Conservation (phyloP, 2,329 filamentous ascomycete species). For the Cladosporium sp. region DNA sequence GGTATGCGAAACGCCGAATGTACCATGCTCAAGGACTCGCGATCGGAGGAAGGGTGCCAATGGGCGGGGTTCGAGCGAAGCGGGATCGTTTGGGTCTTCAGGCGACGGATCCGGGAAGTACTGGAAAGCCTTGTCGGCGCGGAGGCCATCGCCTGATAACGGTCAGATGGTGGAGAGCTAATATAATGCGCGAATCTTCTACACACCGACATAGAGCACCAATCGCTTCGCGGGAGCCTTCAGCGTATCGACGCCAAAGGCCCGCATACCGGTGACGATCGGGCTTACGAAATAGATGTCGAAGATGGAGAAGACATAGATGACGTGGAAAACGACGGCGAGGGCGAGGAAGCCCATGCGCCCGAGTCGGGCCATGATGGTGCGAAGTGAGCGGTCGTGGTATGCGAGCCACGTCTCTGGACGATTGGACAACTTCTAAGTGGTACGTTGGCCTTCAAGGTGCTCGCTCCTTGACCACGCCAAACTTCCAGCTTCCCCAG, state of each 20-base stretch:
- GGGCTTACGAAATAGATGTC: conserved; percentile 98
- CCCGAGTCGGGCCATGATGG: conserved; percentile 48
- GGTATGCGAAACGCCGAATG: conserved; percentile 95
- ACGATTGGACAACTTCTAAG: too few species aligned
- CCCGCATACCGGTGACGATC: conserved; percentile 89
- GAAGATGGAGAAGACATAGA: conserved; percentile 94
- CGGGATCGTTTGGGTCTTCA: conserved; percentile 47
- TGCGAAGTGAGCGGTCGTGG: conserved; percentile 4
- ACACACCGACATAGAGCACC: conserved; percentile 80
- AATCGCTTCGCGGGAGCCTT: conserved; percentile 80
- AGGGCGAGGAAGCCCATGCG: conserved; percentile 81
- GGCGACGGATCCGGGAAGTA: conserved; percentile 81
- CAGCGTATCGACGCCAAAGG: conserved; percentile 64
- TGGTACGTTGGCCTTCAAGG: background rate
- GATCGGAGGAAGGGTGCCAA: conserved; percentile 89
- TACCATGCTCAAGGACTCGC: conserved; percentile 79
- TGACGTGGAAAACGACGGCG: conserved; percentile 84
- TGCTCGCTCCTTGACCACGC: background rate
- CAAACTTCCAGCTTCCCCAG: background rate
- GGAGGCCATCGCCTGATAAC: conserved; percentile 69
- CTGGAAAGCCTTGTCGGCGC: conserved; percentile 97
- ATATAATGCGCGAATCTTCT: too few species aligned
- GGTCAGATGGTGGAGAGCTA: too few species aligned
- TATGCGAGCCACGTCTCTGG: background rate
- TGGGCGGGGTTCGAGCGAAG: conserved; percentile 63